A percentile compares a stretch with the other conserved stretches of the same genome.
Evolutionary conservation across 768 basidiomycete genomes (phyloP).

Genomic region (Leucogyrophana mollusca): DNA sequence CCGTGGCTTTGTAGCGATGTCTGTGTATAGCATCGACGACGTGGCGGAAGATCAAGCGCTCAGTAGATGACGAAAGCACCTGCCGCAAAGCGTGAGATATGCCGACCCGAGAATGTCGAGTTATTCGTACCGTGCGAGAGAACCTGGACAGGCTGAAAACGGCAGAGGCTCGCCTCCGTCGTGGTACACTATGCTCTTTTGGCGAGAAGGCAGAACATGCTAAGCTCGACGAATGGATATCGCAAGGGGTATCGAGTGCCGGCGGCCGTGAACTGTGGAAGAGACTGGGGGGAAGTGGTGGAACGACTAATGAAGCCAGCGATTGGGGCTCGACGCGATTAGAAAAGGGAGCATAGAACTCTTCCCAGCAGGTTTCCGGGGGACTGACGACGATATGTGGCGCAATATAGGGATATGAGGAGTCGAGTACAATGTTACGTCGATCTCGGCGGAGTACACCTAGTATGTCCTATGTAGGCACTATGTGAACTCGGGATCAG

Average conservation of each 20-base stretch:
- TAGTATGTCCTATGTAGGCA: slow-evolving; percentile 13
- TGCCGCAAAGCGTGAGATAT: slow-evolving; percentile 4
- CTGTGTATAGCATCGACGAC: slow-evolving; percentile 36
- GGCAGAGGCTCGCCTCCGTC: slow-evolving; percentile 4
- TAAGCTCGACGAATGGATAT: background rate
- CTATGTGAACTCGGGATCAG: background rate
- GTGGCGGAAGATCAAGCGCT: slow-evolving; percentile 29
- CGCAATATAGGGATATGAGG: slow-evolving; percentile 32
- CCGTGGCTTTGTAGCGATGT: slow-evolving; percentile 38
- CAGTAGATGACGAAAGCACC: slow-evolving; percentile 24
- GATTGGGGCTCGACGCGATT: slow-evolving; percentile 40
- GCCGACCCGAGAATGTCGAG: background rate
- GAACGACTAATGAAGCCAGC: slow-evolving; percentile 33
- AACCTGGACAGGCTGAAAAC: slow-evolving; percentile 35
- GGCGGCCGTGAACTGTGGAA: slow-evolving; percentile 2
- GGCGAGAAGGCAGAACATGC: background rate
- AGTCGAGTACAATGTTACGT: slow-evolving; percentile 45
- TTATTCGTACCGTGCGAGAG: slow-evolving; percentile 23
- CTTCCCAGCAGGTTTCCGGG: slow-evolving; percentile 36
- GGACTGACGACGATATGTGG: slow-evolving; percentile 59
- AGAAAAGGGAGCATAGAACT: slow-evolving; percentile 30
- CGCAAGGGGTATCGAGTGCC: background rate
- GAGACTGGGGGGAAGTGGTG: slow-evolving; percentile 17
- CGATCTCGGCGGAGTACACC: slow-evolving; percentile 11
- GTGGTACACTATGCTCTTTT: background rate